A percentile compares a stretch with the other conserved stretches of the same genome.
Evolutionary conservation across 192 early-diverging fungal species (phyloP).

Genomic region (Powellomyces hirtus): DNA sequence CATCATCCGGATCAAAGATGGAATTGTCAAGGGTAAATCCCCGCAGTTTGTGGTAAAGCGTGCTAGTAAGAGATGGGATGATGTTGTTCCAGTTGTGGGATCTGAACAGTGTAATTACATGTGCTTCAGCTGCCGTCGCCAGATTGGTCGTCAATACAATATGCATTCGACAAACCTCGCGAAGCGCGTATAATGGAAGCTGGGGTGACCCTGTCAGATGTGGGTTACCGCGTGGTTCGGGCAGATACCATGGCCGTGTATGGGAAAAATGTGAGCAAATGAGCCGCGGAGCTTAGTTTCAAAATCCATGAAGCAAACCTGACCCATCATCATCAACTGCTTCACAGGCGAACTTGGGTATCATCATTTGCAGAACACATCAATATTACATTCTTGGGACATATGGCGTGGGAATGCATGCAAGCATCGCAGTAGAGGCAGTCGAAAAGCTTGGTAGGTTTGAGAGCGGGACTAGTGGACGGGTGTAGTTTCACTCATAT

Average conservation of each 20-base stretch:
- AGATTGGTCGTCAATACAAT: conserved; percentile 39
- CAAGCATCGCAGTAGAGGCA: conserved; percentile 51
- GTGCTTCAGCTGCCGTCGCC: conserved; percentile 29
- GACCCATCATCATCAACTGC: background rate
- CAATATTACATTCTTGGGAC: conserved; percentile 49
- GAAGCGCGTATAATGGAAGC: conserved; percentile 46
- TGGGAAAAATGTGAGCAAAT: conserved; percentile 49
- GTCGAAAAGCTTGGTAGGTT: conserved; percentile 53
- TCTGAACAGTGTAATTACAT: too few species aligned
- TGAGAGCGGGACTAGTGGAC: background rate
- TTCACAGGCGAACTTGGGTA: conserved; percentile 44
- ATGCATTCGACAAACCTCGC: conserved; percentile 45
- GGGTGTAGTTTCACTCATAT: background rate
- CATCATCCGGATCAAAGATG: conserved; percentile 51
- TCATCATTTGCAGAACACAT: conserved; percentile 46
- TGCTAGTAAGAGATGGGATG: too few species aligned
- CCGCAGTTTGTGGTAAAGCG: conserved; percentile 40
- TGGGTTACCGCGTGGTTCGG: conserved; percentile 41
- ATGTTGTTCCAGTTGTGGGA: too few species aligned
- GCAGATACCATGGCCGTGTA: conserved; percentile 50
- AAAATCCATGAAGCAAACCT: background rate
- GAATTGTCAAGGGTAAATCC: conserved; percentile 52
- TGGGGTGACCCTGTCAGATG: conserved; percentile 43
- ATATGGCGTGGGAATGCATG: conserved; percentile 52
- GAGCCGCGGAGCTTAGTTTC: too few species aligned